Percentiles rank a stretch among this genome's conserved stretches.
Evolutionary conservation across 352 stramenopile genomes (phyloP).

Genomic region (Globisporangium carolinianum): DNA sequence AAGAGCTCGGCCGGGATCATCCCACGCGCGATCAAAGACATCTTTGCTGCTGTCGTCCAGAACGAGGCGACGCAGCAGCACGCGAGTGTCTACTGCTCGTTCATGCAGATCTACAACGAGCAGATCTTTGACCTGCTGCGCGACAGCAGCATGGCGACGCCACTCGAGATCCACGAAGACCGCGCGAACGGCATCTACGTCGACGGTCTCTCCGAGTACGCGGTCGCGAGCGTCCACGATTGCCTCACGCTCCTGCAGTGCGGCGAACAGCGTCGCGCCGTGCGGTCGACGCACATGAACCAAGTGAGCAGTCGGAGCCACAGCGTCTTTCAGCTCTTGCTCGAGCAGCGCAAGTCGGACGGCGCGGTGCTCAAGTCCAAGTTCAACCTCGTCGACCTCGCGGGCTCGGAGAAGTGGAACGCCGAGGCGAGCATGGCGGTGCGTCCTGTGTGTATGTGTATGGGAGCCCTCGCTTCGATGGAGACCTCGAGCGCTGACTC

Average conservation of each 20-base stretch:
- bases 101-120: conserved; percentile 92
- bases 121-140: conserved; percentile 86
- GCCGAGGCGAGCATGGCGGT: conserved; percentile 74
- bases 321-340: conserved; percentile 84
- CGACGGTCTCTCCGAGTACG: conserved; percentile 88
- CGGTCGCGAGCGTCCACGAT: conserved; percentile 76
- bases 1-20: conserved; percentile 86
- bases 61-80: conserved; percentile 29
- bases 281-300: conserved; percentile 90
- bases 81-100: conserved; percentile 68
- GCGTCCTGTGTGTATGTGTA: neutral
- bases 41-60: conserved; percentile 65
- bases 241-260: conserved; percentile 80
- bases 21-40: conserved; percentile 84
- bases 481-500: neutral
- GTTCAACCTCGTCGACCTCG: conserved; percentile 93
- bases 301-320: conserved; percentile 86
- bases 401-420: conserved; percentile 93
- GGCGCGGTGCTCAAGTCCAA: conserved; percentile 84
- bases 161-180: conserved; percentile 84
- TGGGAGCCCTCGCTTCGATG: neutral
- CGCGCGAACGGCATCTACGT: conserved; percentile 86
- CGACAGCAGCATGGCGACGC: conserved; percentile 66
- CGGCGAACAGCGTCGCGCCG: conserved; percentile 82
- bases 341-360: conserved; percentile 71